phyloP scores from a whole-genome alignment of 2,329 filamentous ascomycete species.

The Seiridium cupressi region DNA sequence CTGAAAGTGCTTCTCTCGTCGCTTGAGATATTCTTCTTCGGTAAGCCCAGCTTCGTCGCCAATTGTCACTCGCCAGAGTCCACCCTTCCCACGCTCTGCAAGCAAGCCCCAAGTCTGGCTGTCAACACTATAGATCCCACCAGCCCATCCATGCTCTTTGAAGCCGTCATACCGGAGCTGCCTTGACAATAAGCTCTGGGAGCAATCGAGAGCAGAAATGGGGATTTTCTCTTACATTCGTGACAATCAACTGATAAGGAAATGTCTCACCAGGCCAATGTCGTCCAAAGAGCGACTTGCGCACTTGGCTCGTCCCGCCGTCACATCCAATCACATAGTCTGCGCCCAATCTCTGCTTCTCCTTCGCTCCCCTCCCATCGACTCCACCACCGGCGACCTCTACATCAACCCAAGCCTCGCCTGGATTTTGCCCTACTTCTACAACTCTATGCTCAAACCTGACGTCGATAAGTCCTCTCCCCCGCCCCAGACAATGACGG shows the following conservation, averaged over 20 bases:
- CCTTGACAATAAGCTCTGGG: too few relatives aligned
- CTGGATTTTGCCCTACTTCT: neutral
- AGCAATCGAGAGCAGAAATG: too few relatives aligned
- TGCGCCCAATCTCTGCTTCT: neutral
- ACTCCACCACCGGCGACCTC: neutral
- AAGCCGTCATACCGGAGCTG: too few relatives aligned
- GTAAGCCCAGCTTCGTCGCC: conserved; percentile 7
- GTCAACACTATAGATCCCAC: too few relatives aligned
- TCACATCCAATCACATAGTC: too few relatives aligned
- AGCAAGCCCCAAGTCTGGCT: neutral
- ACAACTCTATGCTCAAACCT: neutral
- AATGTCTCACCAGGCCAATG: conserved; percentile 10
- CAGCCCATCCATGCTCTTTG: too few relatives aligned
- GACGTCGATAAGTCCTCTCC: neutral
- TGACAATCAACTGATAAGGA: conserved; percentile 6
- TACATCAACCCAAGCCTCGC: conserved; percentile 10
- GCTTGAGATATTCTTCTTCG: conserved; percentile 9
- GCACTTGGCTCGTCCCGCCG: neutral
- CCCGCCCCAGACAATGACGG: neutral
- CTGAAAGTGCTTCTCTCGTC: conserved; percentile 1
- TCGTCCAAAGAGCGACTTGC: conserved; percentile 10
- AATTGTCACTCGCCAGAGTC: conserved; percentile 9
- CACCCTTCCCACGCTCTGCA: neutral
- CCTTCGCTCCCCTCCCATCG: neutral
- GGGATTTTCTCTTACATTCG: conserved; percentile 8